Evolutionary conservation across 306 rosid genomes (phyloP).

Genomic region (Gastrolobium villosum): DNA sequence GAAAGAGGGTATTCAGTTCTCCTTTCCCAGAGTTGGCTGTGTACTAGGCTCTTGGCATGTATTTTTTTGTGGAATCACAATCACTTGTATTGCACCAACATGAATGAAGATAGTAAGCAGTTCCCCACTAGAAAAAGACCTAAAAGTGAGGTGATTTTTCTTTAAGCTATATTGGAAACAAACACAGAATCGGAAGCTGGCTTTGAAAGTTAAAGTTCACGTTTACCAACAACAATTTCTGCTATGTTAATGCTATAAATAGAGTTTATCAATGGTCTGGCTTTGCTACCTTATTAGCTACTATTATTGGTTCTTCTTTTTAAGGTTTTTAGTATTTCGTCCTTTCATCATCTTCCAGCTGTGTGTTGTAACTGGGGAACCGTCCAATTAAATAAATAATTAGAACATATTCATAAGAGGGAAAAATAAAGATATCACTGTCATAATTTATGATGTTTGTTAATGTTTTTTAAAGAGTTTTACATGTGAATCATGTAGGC

Average conservation of each 20-base stretch:
- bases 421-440: neutral
- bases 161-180: neutral
- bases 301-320: neutral
- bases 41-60: slow-evolving; percentile 28
- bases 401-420: neutral
- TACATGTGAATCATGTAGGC: slow-evolving; percentile 27
- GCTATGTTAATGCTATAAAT: neutral
- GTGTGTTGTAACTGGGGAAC: neutral
- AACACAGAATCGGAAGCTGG: neutral
- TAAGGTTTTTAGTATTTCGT: neutral
- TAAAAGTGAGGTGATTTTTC: neutral
- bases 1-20: neutral
- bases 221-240: neutral
- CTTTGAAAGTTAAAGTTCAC: neutral
- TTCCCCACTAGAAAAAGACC: slow-evolving; percentile 7
- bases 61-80: slow-evolving; percentile 25
- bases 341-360: neutral
- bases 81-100: slow-evolving; percentile 6
- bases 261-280: neutral
- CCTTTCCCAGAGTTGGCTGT: neutral
- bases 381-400: slow-evolving; percentile 2
- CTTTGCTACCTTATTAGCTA: neutral
- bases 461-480: neutral
- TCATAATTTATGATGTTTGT: neutral
- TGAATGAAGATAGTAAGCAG: neutral